Base-by-base conservation (phyloP, 768 basidiomycete genomes). In the Leucocoprinus leucothites region DNA sequence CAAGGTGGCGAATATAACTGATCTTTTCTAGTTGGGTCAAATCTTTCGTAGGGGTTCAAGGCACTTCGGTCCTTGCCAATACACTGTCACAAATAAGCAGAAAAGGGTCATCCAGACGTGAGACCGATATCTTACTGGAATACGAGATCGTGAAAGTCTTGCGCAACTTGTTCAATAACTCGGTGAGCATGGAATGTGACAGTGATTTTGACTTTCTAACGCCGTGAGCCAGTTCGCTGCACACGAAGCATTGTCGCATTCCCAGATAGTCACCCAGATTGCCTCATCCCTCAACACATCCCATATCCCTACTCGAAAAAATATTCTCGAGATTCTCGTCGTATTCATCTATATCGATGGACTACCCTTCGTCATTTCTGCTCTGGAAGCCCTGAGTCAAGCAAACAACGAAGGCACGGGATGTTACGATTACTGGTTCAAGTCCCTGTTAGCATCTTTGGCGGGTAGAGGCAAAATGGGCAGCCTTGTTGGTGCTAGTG, bases 401-500 rank as follows among this genome's bases (percentile, higher is more conserved):
- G 71, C 82, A 3, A 91, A 91, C 59, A 81, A 81, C 45, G 81
- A 81, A 48, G 71, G 76, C 13, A 75, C 76, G 19, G 81, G 82
- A 28, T 81, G 75, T 51, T 98, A 92, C 67, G 86, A 85, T 58
- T 94, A 84, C 62, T 98, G 94, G 95, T 91, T 98, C 65, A 87
- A 85, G 61, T 87, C 86, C 0, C 74, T 96, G 59, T 89, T 93
- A 60, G 71, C 73, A 24, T 82, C 82, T 2, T 76, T 98, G 16
- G 80, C 84, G 45, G 95, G 94, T 2, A 76, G 94, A 53, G 96
- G 96, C 1, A 89, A 86, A 67, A 94, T 98, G 92, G 96, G 96
- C 1, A 97, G 91, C 66, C 69, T 91, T 38, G 96, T 99, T 7
- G 97, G 97, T 0, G 93, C 94, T 21, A 96, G 94, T 62, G 91